These are phyloP conservation scores for Parastagonospora nodorum DNA, from an alignment of 2,329 filamentous ascomycete species.

Conservation along the genomic window DNA sequence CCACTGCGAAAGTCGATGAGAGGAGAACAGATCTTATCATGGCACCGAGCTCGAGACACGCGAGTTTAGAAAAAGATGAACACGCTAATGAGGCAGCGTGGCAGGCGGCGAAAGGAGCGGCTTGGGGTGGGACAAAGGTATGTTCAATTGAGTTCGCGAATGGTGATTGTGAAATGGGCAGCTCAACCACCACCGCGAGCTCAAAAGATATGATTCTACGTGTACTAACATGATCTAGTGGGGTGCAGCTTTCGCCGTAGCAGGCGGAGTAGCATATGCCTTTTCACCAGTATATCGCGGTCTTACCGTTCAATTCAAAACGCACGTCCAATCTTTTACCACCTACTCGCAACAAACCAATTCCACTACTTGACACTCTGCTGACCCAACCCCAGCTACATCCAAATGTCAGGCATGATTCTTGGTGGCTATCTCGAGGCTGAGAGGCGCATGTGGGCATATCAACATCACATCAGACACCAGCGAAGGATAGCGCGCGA, in stretches of 20 bases:
- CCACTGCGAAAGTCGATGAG: neutral
- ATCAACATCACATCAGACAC: constrained; percentile 68
- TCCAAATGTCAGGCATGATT: constrained; percentile 88
- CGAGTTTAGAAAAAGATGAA: constrained; percentile 62
- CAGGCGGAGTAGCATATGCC: constrained; percentile 66
- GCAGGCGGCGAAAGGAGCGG: constrained; percentile 71
- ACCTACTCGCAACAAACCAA: neutral
- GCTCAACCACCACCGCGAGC: neutral
- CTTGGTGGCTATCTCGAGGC: constrained; percentile 77
- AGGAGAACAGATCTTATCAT: constrained; percentile 32
- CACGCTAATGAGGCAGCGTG: constrained; percentile 73
- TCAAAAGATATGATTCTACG: neutral
- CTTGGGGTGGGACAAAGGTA: constrained; percentile 69
- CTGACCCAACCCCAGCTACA: constrained; percentile 59
- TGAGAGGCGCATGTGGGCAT: constrained; percentile 68
- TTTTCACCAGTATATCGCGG: constrained; percentile 74
- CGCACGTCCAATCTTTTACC: constrained; percentile 20
- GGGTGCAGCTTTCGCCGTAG: constrained; percentile 67
- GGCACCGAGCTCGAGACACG: constrained; percentile 52
- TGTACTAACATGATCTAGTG: constrained; percentile 53
- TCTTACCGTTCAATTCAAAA: constrained; percentile 44
- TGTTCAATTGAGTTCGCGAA: constrained; percentile 8
- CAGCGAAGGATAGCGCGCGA: constrained; percentile 68
- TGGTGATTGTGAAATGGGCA: neutral
- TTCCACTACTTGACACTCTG: neutral